Percentiles rank a stretch among this genome's conserved stretches.
These are phyloP conservation scores for Pseudomonodictys pantanalensis DNA, from an alignment of 495 filamentous ascomycete genomes.

Conservation along the genomic window DNA sequence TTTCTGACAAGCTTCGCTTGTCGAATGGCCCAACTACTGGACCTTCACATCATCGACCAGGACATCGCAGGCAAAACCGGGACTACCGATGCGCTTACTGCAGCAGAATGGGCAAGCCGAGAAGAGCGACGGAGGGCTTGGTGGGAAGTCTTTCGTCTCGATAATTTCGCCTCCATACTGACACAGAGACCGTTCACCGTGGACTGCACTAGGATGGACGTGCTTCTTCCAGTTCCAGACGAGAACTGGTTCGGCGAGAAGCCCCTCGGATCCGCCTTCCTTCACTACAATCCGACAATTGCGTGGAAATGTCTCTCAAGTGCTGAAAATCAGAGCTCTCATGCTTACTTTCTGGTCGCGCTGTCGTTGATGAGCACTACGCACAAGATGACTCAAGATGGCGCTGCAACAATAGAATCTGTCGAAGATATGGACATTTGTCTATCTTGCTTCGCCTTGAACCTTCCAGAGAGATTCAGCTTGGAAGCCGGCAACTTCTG, in stretches of 20 bases:
- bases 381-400: not conserved
- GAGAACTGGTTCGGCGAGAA: not conserved
- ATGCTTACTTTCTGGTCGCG: not conserved
- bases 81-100: not conserved
- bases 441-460: not conserved
- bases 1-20: not conserved
- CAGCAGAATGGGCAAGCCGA: not conserved
- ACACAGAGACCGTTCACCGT: not conserved
- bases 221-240: not conserved
- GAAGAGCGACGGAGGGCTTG: not conserved
- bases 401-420: not conserved
- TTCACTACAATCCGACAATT: not conserved
- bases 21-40: not conserved
- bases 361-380: not conserved
- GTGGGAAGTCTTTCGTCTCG: not conserved
- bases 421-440: not conserved
- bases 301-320: not conserved
- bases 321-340: not conserved
- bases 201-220: not conserved
- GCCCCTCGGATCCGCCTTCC: not conserved
- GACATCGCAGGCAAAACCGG: not conserved
- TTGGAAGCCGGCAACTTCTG: not conserved
- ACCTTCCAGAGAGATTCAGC: not conserved
- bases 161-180: not conserved
- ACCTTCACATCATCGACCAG: not conserved